Evolutionary conservation across 2,329 filamentous ascomycete genomes (phyloP), one percentile per base, ranked within the genome.

Genomic region (Aphanocladium album): DNA sequence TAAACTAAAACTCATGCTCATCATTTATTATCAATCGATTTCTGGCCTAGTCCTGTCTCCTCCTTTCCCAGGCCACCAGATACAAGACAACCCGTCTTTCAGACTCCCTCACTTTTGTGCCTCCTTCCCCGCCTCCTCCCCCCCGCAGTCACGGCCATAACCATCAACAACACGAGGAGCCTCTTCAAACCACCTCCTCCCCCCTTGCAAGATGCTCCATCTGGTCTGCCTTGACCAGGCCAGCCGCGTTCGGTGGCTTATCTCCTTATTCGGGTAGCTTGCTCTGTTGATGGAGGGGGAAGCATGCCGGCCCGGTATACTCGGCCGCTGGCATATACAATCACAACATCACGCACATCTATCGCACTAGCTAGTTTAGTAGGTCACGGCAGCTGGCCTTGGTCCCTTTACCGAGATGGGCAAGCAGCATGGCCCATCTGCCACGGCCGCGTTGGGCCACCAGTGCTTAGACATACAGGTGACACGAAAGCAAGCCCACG

Each of bases 1-100:
- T 30, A 30, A 30, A 30, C 5, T 30, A 30, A 30, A 30, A 39
- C 35, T n/a, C 16, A 37, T 35, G 19, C 23, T 27, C 39, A 35
- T 59, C 47, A 59, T 52, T 59, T 53, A 53, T 59, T 59, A 45
- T 53, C 37, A 59, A 46, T 59, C 39, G 37, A 30, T 41, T 37
- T 59, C 39, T 1, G 49, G 47, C 27, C 37, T 59, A 59, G 57
- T 19, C 25, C 43, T 39, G 37, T 53, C 39, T 51, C 35, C 43
- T 35, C 55, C 16, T 43, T 25, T 19, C 9, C n/a, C 25, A 45
- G 35, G 12, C 21, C 47, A 46, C 21, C 37, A 51, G 23, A 33
- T 33, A 21, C 43, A 19, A 37, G 25, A 27, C 23, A 19, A 19
- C 51, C 19, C 41, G 16, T 25, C 53, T 46, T 21, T 11, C 9